Evolutionary conservation across 2,329 filamentous ascomycete species (phyloP).

Genomic region (Penicillium sp.): DNA sequence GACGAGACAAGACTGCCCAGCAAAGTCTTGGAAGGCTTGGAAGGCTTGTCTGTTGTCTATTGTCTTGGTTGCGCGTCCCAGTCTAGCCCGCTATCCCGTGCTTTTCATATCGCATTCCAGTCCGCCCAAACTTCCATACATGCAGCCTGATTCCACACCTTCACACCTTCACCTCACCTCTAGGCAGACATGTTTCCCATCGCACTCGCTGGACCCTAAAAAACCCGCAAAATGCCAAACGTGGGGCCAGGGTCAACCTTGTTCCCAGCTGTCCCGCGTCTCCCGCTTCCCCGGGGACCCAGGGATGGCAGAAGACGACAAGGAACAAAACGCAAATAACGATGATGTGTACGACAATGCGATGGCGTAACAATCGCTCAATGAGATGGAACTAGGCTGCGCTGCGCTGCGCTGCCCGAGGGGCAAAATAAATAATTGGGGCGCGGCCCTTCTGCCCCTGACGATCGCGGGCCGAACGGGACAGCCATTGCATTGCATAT

Average conservation of each 20-base stretch:
- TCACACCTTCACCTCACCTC: too few species aligned
- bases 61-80: neutral
- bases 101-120: too few species aligned
- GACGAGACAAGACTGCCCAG: constrained; percentile 1
- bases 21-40: neutral
- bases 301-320: neutral
- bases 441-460: neutral
- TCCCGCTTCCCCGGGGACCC: constrained; percentile 3
- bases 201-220: neutral
- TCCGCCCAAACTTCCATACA: too few species aligned
- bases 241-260: neutral
- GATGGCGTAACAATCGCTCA: neutral
- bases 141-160: too few species aligned
- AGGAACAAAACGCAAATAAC: neutral
- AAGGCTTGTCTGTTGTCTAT: neutral
- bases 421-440: neutral
- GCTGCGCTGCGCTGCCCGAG: neutral
- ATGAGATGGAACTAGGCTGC: neutral
- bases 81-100: too few species aligned
- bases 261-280: neutral
- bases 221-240: neutral
- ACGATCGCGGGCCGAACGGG: neutral
- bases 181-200: neutral
- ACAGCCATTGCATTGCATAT: neutral
- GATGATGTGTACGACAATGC: neutral